Base-by-base conservation (phyloP, 2,329 filamentous ascomycete species). In the Neurospora sp. region DNA sequence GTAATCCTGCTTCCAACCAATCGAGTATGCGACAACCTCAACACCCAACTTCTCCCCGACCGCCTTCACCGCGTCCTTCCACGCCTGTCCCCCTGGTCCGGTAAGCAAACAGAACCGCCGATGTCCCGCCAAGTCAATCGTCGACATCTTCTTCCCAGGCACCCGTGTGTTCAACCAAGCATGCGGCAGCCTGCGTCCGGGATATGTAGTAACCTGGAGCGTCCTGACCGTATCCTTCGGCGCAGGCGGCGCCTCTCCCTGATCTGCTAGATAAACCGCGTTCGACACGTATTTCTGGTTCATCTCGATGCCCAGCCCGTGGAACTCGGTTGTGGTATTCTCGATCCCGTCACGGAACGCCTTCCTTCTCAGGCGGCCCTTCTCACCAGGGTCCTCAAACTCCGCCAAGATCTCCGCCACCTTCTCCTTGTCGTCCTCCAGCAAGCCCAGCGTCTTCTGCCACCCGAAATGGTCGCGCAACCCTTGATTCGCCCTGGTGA, bases 101-200 rank as follows among this genome's bases (percentile, higher is more conserved):
- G 84, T 85, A 8, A 87, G 75, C 1, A 87, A 74, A 13, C 77
- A 79, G 74, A 88, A 89, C 0, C 74, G 73, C 0, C 86, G 84
- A 67, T 89, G 81, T 0, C 88, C 88, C 0, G 85, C 85, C 1
- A 90, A 77, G 76, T 90, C 88, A 66, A 87, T 84, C 0, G 87
- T 90, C 1, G 86, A 89, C 19, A 86, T 78, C 15, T 79, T 78
- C 68, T 81, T 75, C 10, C 78, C 78, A 0, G 86, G 83, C 11
- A 81, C 74, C 7, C 79, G 74, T 23, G 81, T 81, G 77, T 88
- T 86, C 17, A 90, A 78, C 89, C 89, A 90, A 0, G 82, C 87
- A 76, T 91, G 89, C 5, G 89, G 89, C 28, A 90, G 77, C 2
- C 88, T 80, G 38, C 81, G 81, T 8, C 89, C 89, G 0, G 89